phyloP scores from a whole-genome alignment of 768 basidiomycete species.

The Crassisporium funariophilum region DNA sequence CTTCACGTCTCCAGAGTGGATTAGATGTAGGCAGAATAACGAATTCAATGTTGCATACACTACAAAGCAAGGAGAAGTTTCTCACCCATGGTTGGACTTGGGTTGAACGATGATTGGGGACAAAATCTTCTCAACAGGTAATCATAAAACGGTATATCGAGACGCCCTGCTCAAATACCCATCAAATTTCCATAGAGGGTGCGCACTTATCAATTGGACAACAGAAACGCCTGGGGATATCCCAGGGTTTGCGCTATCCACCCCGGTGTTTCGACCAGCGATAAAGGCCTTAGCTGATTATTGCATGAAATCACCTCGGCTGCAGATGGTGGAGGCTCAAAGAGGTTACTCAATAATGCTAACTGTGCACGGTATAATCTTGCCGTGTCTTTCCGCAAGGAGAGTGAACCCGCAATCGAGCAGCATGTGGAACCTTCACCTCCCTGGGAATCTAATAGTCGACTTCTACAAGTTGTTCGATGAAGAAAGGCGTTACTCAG shows the following conservation, averaged over 20 bases:
- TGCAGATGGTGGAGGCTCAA: constrained; percentile 59
- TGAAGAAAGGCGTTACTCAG: constrained; percentile 62
- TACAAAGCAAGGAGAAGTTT: constrained; percentile 50
- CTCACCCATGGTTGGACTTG: constrained; percentile 54
- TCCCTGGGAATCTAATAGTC: constrained; percentile 56
- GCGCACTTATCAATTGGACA: constrained; percentile 58
- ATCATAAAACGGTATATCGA: constrained; percentile 48
- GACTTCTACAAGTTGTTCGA: constrained; percentile 67
- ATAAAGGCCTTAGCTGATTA: constrained; percentile 33
- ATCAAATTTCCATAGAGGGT: constrained; percentile 57
- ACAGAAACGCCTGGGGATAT: constrained; percentile 56
- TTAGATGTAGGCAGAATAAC: constrained; percentile 60
- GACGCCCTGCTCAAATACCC: constrained; percentile 54
- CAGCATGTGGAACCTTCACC: constrained; percentile 63
- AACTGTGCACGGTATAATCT: constrained; percentile 70
- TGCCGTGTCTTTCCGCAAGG: constrained; percentile 59
- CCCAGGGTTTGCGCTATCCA: constrained; percentile 64
- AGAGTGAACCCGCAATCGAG: constrained; percentile 61
- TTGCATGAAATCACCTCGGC: constrained; percentile 1
- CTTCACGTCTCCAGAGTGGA: constrained; percentile 45
- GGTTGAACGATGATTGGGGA: constrained; percentile 55
- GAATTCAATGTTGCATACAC: constrained; percentile 58
- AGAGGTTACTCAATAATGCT: constrained; percentile 59
- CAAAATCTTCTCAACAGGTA: constrained; percentile 51
- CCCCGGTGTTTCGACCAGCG: constrained; percentile 56